These are phyloP conservation scores for Cladosporium sp. DNA, from an alignment of 2,329 filamentous ascomycete species.

Conservation along the genomic window DNA sequence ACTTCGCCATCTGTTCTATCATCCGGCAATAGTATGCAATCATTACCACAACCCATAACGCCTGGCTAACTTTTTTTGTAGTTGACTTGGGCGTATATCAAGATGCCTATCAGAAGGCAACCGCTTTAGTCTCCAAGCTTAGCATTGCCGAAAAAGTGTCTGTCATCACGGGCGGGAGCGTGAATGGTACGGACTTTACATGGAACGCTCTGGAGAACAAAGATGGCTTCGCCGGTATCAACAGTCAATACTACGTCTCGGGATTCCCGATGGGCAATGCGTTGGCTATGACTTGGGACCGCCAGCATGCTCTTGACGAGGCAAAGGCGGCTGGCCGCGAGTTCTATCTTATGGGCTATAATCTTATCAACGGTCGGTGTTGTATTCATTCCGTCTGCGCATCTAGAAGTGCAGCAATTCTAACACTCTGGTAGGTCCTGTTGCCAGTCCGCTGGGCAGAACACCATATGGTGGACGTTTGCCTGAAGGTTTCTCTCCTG, in stretches of 20 bases:
- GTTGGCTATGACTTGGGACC: constrained; percentile 24
- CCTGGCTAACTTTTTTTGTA: neutral
- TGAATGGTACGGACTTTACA: constrained; percentile 19
- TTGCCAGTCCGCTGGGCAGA: constrained; percentile 21
- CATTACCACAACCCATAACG: too few species aligned
- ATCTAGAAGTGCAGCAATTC: too few species aligned
- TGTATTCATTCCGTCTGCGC: neutral
- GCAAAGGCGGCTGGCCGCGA: constrained; percentile 19
- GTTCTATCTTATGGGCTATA: constrained; percentile 21
- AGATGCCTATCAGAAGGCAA: constrained; percentile 18
- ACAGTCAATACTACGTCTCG: constrained; percentile 22
- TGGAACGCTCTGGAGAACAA: constrained; percentile 21
- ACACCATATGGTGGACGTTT: constrained; percentile 24
- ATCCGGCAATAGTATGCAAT: neutral
- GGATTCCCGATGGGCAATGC: constrained; percentile 21
- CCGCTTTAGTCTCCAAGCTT: constrained; percentile 16
- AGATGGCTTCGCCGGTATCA: constrained; percentile 22
- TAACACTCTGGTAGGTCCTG: constrained; percentile 13
- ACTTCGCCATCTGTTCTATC: neutral
- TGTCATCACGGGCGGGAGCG: constrained; percentile 17
- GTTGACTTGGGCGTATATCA: constrained; percentile 17
- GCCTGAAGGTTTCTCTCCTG: constrained; percentile 60
- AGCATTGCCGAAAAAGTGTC: constrained; percentile 16
- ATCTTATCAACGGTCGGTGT: constrained; percentile 20
- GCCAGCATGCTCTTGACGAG: constrained; percentile 17